Base-by-base conservation (phyloP, 2,329 filamentous ascomycete species). In the Talaromyces marneffei region DNA sequence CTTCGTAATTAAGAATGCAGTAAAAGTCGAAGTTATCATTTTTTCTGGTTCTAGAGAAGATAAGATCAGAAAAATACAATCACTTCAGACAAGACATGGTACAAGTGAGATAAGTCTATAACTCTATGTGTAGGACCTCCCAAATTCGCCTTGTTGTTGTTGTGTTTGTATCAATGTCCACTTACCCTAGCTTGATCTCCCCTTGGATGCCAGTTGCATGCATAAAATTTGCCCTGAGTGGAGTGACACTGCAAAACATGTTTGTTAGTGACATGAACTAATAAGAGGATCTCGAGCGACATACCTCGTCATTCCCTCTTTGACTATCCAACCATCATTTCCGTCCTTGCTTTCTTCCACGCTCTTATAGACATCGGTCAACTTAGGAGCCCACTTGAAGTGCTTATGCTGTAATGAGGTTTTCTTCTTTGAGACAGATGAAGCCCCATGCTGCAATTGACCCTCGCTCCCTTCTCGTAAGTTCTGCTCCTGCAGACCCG, bases 351-450 rank as follows among this genome's bases (percentile, higher is more conserved):
- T 86, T 65, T 88, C 84, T 67, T 92, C 86, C n/a, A 97, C 92
- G 66, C 89, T 92, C 71, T 89, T 85, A 74, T 91, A 91, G 2
- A 97, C 91, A 74, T 96, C 92, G 35, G 85, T 82, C 75, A 97
- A 94, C 65, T 85, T 85, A 2, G 93, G 94, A 53, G 90, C 86
- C 94, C 94, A 97, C 77, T 93, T 95, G 81, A 97, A 97, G 75
- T 95, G 90, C 73, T 90, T 91, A 75, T 96, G 91, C 60, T 80
- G 83, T 72, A 91, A 87, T 31, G 82, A 78, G 42, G 77, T 40
- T 67, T 72, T 68, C 66, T 66, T 72, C 25, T 50, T 71, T 7
- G 37, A 46, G 66, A 61, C 64, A 65, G 70, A 64, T 57, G 65
- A 56, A 60, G 68, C 66, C 12, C 66, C 44, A 48, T 29, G 68